Evolutionary conservation across 176 grass and related monocot species (phyloP).

Genomic region (Dactylis glomerata): DNA sequence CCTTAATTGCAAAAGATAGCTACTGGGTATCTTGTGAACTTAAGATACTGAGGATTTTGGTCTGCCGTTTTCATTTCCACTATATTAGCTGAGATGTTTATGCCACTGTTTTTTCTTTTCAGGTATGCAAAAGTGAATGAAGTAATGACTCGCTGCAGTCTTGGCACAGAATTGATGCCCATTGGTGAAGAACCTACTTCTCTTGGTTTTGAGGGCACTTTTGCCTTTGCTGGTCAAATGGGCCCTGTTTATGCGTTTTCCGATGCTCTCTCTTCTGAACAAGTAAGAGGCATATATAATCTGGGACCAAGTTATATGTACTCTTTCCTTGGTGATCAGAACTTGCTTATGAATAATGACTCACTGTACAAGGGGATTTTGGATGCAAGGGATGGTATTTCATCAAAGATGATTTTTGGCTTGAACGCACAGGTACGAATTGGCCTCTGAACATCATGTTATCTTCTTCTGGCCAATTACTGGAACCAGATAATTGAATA

Average conservation of each 20-base stretch:
- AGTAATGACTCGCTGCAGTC: constrained; percentile 74
- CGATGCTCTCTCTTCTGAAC: constrained; percentile 85
- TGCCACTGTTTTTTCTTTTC: constrained; percentile 36
- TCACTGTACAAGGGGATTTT: constrained; percentile 71
- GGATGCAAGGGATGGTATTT: constrained; percentile 82
- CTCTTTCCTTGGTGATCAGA: constrained; percentile 88
- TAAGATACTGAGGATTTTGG: neutral
- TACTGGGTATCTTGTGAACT: constrained; percentile 8
- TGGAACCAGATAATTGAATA: constrained; percentile 25
- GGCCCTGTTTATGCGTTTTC: constrained; percentile 89
- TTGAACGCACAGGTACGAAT: constrained; percentile 82
- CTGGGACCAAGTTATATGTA: constrained; percentile 99
- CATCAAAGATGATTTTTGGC: constrained; percentile 95
- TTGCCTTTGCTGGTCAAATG: constrained; percentile 91
- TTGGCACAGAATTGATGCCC: constrained; percentile 83
- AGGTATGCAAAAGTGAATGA: constrained; percentile 98
- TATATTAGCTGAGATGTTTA: constrained; percentile 15
- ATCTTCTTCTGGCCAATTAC: constrained; percentile 20
- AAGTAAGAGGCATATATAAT: constrained; percentile 88
- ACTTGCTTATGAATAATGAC: constrained; percentile 73
- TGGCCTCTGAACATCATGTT: constrained; percentile 14
- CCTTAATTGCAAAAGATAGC: constrained; percentile 2
- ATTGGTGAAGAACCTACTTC: constrained; percentile 75
- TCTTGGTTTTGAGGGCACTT: constrained; percentile 73
- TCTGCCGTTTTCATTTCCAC: constrained; percentile 3